Base-by-base conservation (phyloP, 2,329 filamentous ascomycete species). In the Ophiostoma quercus region DNA sequence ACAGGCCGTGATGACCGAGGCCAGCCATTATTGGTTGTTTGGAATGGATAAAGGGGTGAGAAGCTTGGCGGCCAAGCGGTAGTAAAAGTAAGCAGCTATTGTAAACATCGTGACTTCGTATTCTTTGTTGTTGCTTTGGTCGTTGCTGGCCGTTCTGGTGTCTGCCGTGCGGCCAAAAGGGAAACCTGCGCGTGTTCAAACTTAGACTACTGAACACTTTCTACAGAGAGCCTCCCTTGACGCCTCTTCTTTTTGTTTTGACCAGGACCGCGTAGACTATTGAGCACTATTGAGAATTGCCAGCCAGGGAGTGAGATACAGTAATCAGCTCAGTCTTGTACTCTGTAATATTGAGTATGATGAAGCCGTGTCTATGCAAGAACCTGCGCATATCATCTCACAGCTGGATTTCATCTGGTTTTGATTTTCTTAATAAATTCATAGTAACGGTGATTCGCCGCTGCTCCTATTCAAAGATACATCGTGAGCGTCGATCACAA, bases 1-100 rank as follows among this genome's bases (percentile, higher is more conserved):
- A 57, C 51, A 57, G 51, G 51, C 51, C 51, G 9, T 22, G 51
- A 57, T 57, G 51, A 57, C 51, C 11, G 51, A 22, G 51, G 51
- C 51, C 51, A 57, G 3, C 51, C 8, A 14, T 14, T 0, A 57
- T 57, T 57, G 51, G 51, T 57, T 22, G 12, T 5, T 9, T 57
- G 19, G 43, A 47, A 47, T 47, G 16, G 19, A 47, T 25, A 29
- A 57, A 29, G 51, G 51, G 51, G 51, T 57, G 51, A 12, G 51
- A 57, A 57, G 51, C 51, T 57, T 57, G 51, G 51, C 51, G 9
- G 41, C 41, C 41, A 43, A 43, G 41, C 14, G 14, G 41, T n/a
- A n/a, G 43, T n/a, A n/a, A n/a, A 4, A 47, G 43, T 47, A 19
- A 47, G 43, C 43, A 43, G 41, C 37, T 11, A 39, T 39, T 39